These are phyloP conservation scores for Harringtonia aguacate DNA, from an alignment of 2,329 filamentous ascomycete genomes.

Conservation along the genomic window DNA sequence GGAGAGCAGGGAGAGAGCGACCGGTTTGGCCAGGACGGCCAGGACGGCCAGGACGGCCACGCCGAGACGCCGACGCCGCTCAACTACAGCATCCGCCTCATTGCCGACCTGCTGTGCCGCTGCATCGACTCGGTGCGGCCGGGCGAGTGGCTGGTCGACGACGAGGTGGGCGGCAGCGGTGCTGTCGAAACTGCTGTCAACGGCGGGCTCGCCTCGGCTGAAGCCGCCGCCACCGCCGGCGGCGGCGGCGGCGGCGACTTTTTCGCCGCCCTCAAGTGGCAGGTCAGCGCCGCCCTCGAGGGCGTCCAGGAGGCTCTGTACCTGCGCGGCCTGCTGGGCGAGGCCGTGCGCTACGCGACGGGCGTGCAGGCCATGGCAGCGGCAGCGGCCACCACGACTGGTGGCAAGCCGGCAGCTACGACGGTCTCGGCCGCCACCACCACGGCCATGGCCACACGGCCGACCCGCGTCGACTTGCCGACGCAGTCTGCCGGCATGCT, in stretches of 20 bases:
- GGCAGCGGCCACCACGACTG: constrained; percentile 52
- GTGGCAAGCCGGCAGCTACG: constrained; percentile 57
- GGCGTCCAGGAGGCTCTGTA: constrained; percentile 59
- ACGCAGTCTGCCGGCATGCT: constrained; percentile 31
- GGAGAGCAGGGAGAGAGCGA: constrained; percentile 30
- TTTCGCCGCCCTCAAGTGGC: constrained; percentile 52
- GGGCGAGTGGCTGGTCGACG: constrained; percentile 62
- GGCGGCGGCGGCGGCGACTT: constrained; percentile 38
- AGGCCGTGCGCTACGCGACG: constrained; percentile 51
- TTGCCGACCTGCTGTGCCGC: constrained; percentile 60
- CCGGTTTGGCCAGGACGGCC: constrained; percentile 28
- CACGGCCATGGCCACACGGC: background rate
- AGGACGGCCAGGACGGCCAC: constrained; percentile 20
- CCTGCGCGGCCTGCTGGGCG: constrained; percentile 52
- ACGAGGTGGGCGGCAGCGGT: constrained; percentile 24
- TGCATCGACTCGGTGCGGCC: constrained; percentile 68
- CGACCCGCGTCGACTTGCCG: constrained; percentile 28
- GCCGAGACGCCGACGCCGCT: constrained; percentile 38
- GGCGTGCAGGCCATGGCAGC: constrained; percentile 21
- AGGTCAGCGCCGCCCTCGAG: constrained; percentile 61
- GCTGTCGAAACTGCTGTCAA: background rate
- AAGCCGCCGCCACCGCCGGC: background rate
- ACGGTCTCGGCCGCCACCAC: background rate
- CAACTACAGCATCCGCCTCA: constrained; percentile 58
- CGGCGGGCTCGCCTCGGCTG: background rate